These are phyloP conservation scores for Exophiala sp. DNA, from an alignment of 2,329 filamentous ascomycete genomes.

Conservation along the genomic window DNA sequence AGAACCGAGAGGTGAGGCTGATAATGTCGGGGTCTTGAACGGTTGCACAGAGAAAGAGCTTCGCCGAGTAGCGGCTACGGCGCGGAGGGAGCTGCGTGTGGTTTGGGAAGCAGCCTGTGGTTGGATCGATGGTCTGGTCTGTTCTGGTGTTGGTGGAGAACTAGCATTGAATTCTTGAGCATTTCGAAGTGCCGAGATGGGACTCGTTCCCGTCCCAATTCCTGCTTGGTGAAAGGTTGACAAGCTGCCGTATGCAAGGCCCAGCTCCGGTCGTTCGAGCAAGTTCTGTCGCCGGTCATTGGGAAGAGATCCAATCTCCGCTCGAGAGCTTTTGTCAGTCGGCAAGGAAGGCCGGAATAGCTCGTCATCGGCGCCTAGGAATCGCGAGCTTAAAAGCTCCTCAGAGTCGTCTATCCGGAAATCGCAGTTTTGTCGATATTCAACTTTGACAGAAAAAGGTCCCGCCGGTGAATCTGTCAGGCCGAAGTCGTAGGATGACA, in stretches of 20 bases:
- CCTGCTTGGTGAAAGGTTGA: conserved; percentile 83
- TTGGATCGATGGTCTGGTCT: conserved; percentile 47
- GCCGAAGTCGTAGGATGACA: conserved; percentile 75
- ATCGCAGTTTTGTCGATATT: conserved; percentile 82
- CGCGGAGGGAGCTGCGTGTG: conserved; percentile 49
- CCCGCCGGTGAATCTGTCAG: conserved; percentile 84
- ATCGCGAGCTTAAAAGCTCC: conserved; percentile 82
- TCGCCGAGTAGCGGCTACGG: conserved; percentile 57
- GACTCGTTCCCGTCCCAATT: conserved; percentile 73
- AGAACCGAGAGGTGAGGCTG: conserved; percentile 69
- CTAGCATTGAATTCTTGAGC: conserved; percentile 54
- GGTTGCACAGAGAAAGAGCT: conserved; percentile 89
- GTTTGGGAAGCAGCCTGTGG: conserved; percentile 44
- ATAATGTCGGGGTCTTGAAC: conserved; percentile 95
- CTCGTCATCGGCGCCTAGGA: conserved; percentile 86
- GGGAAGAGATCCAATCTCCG: conserved; percentile 67
- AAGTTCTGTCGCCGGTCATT: conserved; percentile 50
- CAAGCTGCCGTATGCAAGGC: conserved; percentile 82
- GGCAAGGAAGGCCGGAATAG: conserved; percentile 77
- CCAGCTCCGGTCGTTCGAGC: conserved; percentile 55
- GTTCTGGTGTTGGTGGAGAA: conserved; percentile 48
- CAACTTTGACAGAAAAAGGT: conserved; percentile 73
- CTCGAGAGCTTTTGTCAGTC: conserved; percentile 41
- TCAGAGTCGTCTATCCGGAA: conserved; percentile 92
- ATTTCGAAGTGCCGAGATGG: conserved; percentile 75